Evolutionary conservation across 164 flowering plant species (phyloP).

Genomic region (Magnolia sinica): DNA sequence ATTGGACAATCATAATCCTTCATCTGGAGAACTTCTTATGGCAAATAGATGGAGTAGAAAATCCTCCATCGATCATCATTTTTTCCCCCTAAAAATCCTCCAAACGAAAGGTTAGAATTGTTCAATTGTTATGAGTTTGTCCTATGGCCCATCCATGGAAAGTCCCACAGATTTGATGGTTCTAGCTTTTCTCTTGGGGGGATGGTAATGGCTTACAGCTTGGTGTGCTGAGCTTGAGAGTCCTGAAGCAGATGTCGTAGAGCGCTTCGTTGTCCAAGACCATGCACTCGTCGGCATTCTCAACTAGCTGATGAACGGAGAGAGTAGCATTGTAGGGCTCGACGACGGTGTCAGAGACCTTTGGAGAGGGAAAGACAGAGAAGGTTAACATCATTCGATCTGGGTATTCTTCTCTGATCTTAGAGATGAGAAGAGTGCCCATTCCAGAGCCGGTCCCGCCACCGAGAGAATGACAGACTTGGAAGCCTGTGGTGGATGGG

Average conservation of each 20-base stretch:
- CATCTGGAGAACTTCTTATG: too few relatives aligned
- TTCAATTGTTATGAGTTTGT: too few relatives aligned
- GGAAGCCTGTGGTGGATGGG: constrained; percentile 14
- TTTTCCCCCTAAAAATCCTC: too few relatives aligned
- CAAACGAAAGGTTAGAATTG: too few relatives aligned
- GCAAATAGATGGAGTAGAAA: too few relatives aligned
- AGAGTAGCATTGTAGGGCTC: constrained; percentile 29
- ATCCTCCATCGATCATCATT: too few relatives aligned
- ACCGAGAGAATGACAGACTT: constrained; percentile 28
- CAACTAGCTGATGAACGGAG: constrained; percentile 25
- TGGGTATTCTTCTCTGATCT: constrained; percentile 27
- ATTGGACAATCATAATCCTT: too few relatives aligned
- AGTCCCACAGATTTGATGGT: too few relatives aligned
- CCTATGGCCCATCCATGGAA: too few relatives aligned
- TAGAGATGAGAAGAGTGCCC: constrained; percentile 26
- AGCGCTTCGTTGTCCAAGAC: constrained; percentile 27
- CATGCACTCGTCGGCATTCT: constrained; percentile 30
- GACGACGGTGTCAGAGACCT: constrained; percentile 27
- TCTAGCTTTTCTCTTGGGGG: background rate
- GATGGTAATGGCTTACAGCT: constrained; percentile 19
- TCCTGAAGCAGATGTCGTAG: constrained; percentile 27
- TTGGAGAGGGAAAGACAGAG: constrained; percentile 28
- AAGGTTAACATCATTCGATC: constrained; percentile 31
- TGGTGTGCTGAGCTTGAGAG: constrained; percentile 26
- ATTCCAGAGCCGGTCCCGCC: constrained; percentile 29